Evolutionary conservation across 1,139 yeast genomes (phyloP).

Genomic region (Saccharomyces hybrid): DNA sequence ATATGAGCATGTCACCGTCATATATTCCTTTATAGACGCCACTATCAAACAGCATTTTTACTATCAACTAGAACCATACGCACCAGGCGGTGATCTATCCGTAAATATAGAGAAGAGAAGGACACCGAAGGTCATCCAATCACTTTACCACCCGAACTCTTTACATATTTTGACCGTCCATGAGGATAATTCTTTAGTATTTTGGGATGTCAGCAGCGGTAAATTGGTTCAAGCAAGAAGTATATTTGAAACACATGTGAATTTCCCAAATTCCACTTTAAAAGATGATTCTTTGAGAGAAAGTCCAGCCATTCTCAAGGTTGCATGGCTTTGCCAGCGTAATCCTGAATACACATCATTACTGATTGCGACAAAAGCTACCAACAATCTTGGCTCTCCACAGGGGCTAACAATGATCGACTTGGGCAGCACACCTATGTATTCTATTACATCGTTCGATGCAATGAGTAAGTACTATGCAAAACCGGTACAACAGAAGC

Average conservation of each 20-base stretch:
- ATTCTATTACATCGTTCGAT: constrained; percentile 72
- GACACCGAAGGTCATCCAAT: constrained; percentile 48
- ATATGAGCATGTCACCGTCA: constrained; percentile 61
- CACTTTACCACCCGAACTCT: constrained; percentile 90
- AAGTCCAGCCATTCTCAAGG: constrained; percentile 23
- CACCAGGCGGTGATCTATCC: constrained; percentile 49
- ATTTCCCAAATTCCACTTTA: constrained; percentile 39
- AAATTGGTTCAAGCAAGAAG: constrained; percentile 68
- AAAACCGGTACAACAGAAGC: constrained; percentile 50
- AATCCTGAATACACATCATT: constrained; percentile 76
- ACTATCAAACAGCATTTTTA: constrained; percentile 49
- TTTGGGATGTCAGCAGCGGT: constrained; percentile 86
- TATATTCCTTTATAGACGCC: constrained; percentile 55
- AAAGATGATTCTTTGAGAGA: constrained; percentile 9
- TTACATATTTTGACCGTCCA: constrained; percentile 73
- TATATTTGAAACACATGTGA: constrained; percentile 55
- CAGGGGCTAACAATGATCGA: constrained; percentile 59
- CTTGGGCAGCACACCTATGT: constrained; percentile 74
- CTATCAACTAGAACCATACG: constrained; percentile 51
- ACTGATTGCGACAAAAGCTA: constrained; percentile 58
- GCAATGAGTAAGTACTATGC: constrained; percentile 74
- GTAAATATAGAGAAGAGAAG: constrained; percentile 22
- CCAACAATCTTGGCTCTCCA: constrained; percentile 37
- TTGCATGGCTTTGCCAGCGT: constrained; percentile 63
- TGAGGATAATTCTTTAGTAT: constrained; percentile 73